Evolutionary conservation across 306 rosid species (phyloP).

Genomic region (Adenanthera pavonina): DNA sequence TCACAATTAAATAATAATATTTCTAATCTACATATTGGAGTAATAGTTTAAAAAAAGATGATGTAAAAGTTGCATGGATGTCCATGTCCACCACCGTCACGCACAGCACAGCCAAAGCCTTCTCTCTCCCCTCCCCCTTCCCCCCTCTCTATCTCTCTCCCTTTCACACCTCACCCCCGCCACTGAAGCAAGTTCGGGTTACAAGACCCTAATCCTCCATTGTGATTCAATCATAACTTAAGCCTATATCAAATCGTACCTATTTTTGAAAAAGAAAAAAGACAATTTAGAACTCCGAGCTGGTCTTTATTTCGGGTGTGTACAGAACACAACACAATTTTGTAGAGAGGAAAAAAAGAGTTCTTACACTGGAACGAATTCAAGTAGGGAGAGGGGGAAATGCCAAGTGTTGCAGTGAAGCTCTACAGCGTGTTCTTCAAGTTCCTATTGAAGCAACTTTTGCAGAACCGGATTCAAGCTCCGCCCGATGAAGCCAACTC

Average conservation of each 20-base stretch:
- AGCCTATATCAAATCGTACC: not conserved
- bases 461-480: conserved; percentile 83
- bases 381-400: conserved; percentile 37
- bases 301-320: conserved; percentile 33
- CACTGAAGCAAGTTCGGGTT: conserved; percentile 47
- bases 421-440: conserved; percentile 98
- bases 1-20: too few species aligned
- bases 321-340: conserved; percentile 4
- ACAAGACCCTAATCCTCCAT: conserved; percentile 28
- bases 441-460: conserved; percentile 89
- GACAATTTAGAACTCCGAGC: conserved; percentile 30
- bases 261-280: conserved; percentile 1
- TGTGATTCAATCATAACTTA: conserved; percentile 21
- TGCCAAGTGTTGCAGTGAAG: conserved; percentile 95
- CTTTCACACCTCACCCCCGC: conserved; percentile 41
- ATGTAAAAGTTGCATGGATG: conserved; percentile 30
- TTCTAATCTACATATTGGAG: too few species aligned
- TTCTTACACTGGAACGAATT: not conserved
- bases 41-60: not conserved
- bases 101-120: not conserved
- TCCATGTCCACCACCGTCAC: not conserved
- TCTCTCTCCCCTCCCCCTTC: not conserved
- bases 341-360: conserved; percentile 3
- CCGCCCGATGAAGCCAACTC: conserved; percentile 58
- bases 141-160: not conserved